A percentile compares a stretch with the other conserved stretches of the same genome.
phyloP scores from a whole-genome alignment of 2,329 filamentous ascomycete genomes.

The Fusarium caatingaense region DNA sequence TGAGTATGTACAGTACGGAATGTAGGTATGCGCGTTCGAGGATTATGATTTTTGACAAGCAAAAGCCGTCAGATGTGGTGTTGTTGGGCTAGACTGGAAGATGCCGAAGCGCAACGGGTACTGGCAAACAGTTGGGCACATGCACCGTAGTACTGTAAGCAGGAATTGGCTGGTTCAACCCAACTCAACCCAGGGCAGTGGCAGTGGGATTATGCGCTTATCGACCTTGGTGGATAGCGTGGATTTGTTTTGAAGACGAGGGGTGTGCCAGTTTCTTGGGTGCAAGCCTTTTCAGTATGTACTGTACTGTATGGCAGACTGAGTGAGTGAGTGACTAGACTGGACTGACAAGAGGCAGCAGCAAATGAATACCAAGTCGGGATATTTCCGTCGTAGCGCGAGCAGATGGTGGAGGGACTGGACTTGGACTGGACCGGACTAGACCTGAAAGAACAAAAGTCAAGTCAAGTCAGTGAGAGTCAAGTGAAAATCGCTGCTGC shows the following conservation, averaged over 20 bases:
- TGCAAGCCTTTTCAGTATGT: slow-evolving; percentile 11
- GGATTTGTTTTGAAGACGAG: slow-evolving; percentile 33
- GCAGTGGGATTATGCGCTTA: slow-evolving; percentile 48
- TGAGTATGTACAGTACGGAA: slow-evolving; percentile 3
- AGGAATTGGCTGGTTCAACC: slow-evolving; percentile 17
- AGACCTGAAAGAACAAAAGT: slow-evolving; percentile 41
- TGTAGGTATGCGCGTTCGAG: slow-evolving; percentile 23
- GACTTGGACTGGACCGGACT: slow-evolving; percentile 13
- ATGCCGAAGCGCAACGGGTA: slow-evolving; percentile 36
- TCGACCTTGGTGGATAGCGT: slow-evolving; percentile 47
- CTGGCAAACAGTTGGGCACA: slow-evolving; percentile 24
- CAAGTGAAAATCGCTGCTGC: background rate
- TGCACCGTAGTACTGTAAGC: slow-evolving; percentile 2
- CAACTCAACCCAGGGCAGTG: slow-evolving; percentile 40
- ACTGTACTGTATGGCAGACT: background rate
- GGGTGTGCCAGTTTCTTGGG: slow-evolving; percentile 41
- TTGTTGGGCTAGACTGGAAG: slow-evolving; percentile 31
- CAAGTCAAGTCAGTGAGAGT: slow-evolving; percentile 8
- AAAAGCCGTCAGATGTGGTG: slow-evolving; percentile 18
- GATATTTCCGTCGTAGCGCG: slow-evolving; percentile 51
- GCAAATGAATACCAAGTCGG: slow-evolving; percentile 45
- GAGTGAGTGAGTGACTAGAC: background rate
- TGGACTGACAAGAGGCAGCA: background rate
- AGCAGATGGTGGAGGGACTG: slow-evolving; percentile 32
- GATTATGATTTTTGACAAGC: slow-evolving; percentile 23